Evolutionary conservation across 345 rosid species (phyloP).

Genomic region (Pistacia vera): DNA sequence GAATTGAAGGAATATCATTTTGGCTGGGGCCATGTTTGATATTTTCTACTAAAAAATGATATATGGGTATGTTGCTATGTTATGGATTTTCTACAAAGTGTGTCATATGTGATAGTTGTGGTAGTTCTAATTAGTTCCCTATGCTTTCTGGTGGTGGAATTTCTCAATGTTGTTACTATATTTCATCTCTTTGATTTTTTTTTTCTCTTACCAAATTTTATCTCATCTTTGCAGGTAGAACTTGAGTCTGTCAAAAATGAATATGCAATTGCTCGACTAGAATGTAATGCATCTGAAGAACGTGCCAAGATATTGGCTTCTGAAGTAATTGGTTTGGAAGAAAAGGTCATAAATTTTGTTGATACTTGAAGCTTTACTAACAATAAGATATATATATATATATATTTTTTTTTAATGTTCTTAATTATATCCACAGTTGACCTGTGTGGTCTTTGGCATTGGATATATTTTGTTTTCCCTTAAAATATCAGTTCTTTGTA

Average conservation of each 20-base stretch:
- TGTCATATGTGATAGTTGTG: background rate
- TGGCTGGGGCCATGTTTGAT: no score
- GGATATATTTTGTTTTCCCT: conserved; percentile 8
- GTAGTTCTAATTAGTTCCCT: background rate
- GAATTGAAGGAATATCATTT: no score
- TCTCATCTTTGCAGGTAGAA: conserved; percentile 61
- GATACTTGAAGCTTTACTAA: no score
- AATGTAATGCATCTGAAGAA: conserved; percentile 92
- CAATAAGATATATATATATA: no score
- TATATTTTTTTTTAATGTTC: background rate
- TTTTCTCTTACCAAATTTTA: background rate
- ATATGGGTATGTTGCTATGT: background rate
- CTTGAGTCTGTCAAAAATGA: conserved; percentile 76
- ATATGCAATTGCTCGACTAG: conserved; percentile 74
- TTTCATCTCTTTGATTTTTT: no score
- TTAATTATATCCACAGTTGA: conserved; percentile 4
- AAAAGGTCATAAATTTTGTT: conserved; percentile 60
- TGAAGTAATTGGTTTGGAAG: conserved; percentile 97
- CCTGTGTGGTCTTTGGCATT: conserved; percentile 6
- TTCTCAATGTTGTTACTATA: background rate
- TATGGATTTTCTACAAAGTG: background rate
- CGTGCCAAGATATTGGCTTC: conserved; percentile 90
- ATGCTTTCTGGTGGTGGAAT: background rate
- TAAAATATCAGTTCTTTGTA: conserved; percentile 6
- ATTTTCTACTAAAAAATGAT: no score